Percentiles rank a stretch among this genome's conserved stretches.
Conservation (phyloP, 2,329 filamentous ascomycete species). For the Rhinocladiella similis region DNA sequence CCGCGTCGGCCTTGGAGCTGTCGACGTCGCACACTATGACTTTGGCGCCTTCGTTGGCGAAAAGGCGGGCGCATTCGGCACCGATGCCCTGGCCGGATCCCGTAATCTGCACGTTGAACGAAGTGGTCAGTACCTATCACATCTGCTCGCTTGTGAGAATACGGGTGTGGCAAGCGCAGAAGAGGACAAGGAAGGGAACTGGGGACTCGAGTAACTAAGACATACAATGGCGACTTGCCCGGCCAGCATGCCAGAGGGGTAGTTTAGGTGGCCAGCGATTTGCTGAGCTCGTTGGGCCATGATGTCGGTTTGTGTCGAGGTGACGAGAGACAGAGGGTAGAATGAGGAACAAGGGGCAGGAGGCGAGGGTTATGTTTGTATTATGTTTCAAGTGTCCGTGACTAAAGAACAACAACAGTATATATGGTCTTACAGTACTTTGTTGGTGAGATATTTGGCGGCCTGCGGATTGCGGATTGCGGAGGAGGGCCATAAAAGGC, state of each 20-base stretch:
- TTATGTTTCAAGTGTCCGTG: too few relatives aligned
- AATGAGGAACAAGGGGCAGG: too few relatives aligned
- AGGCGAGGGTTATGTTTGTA: too few relatives aligned
- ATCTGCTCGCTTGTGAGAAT: too few relatives aligned
- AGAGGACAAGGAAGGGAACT: too few relatives aligned
- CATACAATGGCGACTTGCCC: constrained; percentile 72
- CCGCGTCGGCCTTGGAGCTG: constrained; percentile 66
- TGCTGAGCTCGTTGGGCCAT: constrained; percentile 46
- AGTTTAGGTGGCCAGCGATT: constrained; percentile 77
- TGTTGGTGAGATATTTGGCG: too few relatives aligned
- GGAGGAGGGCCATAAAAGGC: neutral
- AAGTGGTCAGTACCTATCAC: neutral
- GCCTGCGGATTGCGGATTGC: neutral
- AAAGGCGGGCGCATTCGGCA: constrained; percentile 76
- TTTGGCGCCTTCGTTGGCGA: constrained; percentile 84
- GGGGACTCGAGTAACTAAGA: neutral
- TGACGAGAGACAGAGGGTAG: neutral
- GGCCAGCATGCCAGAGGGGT: constrained; percentile 73
- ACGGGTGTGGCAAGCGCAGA: neutral
- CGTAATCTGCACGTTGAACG: constrained; percentile 59
- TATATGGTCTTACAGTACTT: too few relatives aligned
- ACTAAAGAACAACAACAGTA: too few relatives aligned
- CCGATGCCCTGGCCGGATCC: constrained; percentile 86
- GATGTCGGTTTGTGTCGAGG: neutral
- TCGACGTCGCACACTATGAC: constrained; percentile 85